phyloP scores from a whole-genome alignment of 805 yeast genomes.

The Schizosaccharomyces cryophilus region DNA sequence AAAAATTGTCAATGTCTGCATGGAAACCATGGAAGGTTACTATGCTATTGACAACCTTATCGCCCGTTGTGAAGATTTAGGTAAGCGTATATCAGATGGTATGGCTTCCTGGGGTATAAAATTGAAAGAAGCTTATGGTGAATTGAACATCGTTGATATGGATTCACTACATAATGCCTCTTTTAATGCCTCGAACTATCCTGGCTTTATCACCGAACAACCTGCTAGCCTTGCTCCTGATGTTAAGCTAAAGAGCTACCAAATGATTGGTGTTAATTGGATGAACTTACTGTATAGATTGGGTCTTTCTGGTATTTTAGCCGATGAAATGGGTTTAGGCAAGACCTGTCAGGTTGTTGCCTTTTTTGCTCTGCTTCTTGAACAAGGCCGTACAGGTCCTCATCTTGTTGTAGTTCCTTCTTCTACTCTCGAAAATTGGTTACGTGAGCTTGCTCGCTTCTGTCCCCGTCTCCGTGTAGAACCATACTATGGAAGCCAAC shows the following conservation, averaged over 20 bases:
- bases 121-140: constrained; percentile 38
- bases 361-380: constrained; percentile 68
- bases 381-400: constrained; percentile 63
- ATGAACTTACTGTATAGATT: constrained; percentile 69
- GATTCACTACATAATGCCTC: not conserved
- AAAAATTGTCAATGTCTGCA: constrained; percentile 1
- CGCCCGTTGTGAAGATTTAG: constrained; percentile 55
- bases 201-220: constrained; percentile 28
- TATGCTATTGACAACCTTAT: constrained; percentile 87
- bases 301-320: constrained; percentile 71
- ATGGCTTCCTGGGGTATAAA: constrained; percentile 74
- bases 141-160: constrained; percentile 25
- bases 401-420: constrained; percentile 82
- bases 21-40: constrained; percentile 29
- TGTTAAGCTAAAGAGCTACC: constrained; percentile 50
- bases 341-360: constrained; percentile 87
- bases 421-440: constrained; percentile 89
- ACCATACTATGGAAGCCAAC: constrained; percentile 79
- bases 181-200: not conserved
- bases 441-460: constrained; percentile 83
- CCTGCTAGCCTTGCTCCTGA: constrained; percentile 44
- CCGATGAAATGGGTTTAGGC: constrained; percentile 97
- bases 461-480: constrained; percentile 83
- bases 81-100: constrained; percentile 41
- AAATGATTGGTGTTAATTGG: constrained; percentile 90